Base-by-base conservation (phyloP, 306 rosid genomes). In the Boehmeria nivea region DNA sequence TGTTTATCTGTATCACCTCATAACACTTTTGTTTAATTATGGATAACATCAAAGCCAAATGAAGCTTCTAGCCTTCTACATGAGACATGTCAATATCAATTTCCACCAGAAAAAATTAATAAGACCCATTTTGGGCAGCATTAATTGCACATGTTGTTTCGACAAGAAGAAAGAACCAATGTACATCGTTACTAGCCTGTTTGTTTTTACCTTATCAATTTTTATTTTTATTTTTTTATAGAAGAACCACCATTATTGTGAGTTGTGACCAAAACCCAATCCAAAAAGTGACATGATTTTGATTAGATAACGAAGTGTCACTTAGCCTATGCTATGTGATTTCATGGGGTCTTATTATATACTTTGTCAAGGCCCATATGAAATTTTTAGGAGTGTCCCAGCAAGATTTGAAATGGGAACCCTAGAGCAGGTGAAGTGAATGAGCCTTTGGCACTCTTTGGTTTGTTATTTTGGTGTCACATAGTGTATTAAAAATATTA, bases 291-390 rank as follows among this genome's bases (percentile, higher is more conserved):
- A 57, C 14, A 23, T 46, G 75, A 64, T 59, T 69, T 60, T 71
- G 78, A 82, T 79, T 70, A 36, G 74, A 57, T 58, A 26, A 43
- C 54, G 56, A 68, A 59, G 54, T 69, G 75, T 59, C 77, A 40
- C 53, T 33, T 63, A 53, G 59, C 67, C 52, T 15, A 17, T 47
- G 8, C 0, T 14, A 40, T 51, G 36, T 20, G 50, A 37, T 62
- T 73, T 64, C 37, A 60, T 67, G 34, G 59, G 52, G 51, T 26
- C 59, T 40, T 40, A 11, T 8, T 3, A 40, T 5, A 11, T 54
- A 54, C 8, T 15, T 17, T 34, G 20, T 16, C 4, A 23, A 48
- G 63, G 43, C 40, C 65, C 70, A 28, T 53, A 33, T 53, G 51
- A 44, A 58, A 27, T 47, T n/a, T n/a, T n/a, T 33, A 31, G 64